Base-by-base conservation (phyloP, 2,329 filamentous ascomycete species). In the Pestalotiopsis sp. region DNA sequence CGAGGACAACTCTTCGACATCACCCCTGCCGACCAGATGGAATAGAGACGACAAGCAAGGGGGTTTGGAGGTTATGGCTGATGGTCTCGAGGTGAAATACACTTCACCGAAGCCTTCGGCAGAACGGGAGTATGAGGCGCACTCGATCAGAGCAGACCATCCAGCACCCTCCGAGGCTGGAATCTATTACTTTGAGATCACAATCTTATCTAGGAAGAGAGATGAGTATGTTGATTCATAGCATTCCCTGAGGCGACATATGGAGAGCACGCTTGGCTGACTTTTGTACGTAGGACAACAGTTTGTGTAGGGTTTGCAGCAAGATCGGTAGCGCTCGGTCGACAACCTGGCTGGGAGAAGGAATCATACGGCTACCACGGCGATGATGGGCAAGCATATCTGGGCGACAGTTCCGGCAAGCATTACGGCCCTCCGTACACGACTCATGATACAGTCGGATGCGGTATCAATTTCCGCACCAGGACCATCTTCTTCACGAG, bases 131-230 rank as follows among this genome's bases (percentile, higher is more conserved):
- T 84, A 92, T 76, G 96, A 98, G 78, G 93, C 94, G 20, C 94
- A 90, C 45, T 89, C 93, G 13, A 90, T 97, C 68, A 90, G 96
- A 67, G 89, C 95, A 36, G 92, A 99, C 79, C 86, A 94, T 78
- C 88, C 91, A 63, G 98, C 98, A 90, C 94, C 96, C 3, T 86
- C 90, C 45, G 92, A 97, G 76, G 96, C 93, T 73, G 96, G 96
- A 2, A 91, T 99, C 69, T 99, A 97, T 80, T 99, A 99, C 79
- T 99, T 90, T 76, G 96, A 99, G 78, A 86, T 92, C 27, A 81
- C 81, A 17, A 82, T 90, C 62, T 68, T 87, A 31, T 81, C 82
- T 17, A 84, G 81, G 65, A 87, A 85, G 75, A 80, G 81, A 71
- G 86, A 88, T 58, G 87, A 89, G 86, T 89, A 81, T 66, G 87